These are phyloP conservation scores for Penicillium occitanis DNA, from an alignment of 2,329 filamentous ascomycete genomes.

Conservation along the genomic window DNA sequence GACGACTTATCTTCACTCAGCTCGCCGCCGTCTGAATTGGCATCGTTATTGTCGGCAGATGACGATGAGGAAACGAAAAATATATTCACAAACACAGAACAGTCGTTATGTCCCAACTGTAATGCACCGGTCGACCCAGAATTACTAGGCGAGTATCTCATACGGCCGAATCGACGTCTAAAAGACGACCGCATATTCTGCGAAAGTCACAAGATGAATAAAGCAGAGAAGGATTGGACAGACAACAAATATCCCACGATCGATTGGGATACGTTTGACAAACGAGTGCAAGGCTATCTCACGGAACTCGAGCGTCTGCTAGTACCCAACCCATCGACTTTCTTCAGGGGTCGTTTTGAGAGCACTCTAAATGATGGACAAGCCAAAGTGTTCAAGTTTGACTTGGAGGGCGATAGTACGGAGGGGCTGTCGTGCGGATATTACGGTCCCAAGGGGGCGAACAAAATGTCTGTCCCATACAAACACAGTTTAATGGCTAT, in stretches of 20 bases:
- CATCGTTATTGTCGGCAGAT: background rate
- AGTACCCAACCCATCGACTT: constrained; percentile 51
- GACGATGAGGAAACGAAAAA: background rate
- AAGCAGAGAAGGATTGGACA: constrained; percentile 53
- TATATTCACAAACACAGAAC: constrained; percentile 3
- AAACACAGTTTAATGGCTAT: background rate
- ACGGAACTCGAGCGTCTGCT: constrained; percentile 60
- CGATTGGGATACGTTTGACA: constrained; percentile 63
- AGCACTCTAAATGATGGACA: constrained; percentile 58
- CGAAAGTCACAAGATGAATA: constrained; percentile 58
- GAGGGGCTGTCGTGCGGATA: constrained; percentile 71
- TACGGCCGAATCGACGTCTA: constrained; percentile 35
- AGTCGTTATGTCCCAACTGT: constrained; percentile 66
- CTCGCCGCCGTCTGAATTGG: constrained; percentile 23
- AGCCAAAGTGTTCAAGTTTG: constrained; percentile 61
- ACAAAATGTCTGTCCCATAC: constrained; percentile 60
- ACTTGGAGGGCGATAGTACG: constrained; percentile 44
- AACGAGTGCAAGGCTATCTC: constrained; percentile 60
- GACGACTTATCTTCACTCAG: constrained; percentile 31
- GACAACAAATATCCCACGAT: constrained; percentile 67
- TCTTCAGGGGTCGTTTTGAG: constrained; percentile 61
- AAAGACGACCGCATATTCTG: constrained; percentile 57
- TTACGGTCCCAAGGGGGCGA: constrained; percentile 74
- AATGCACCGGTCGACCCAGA: constrained; percentile 57
- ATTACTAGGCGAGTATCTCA: constrained; percentile 55